phyloP scores from a whole-genome alignment of 2,329 filamentous ascomycete species.

The Colletotrichum caudatum region DNA sequence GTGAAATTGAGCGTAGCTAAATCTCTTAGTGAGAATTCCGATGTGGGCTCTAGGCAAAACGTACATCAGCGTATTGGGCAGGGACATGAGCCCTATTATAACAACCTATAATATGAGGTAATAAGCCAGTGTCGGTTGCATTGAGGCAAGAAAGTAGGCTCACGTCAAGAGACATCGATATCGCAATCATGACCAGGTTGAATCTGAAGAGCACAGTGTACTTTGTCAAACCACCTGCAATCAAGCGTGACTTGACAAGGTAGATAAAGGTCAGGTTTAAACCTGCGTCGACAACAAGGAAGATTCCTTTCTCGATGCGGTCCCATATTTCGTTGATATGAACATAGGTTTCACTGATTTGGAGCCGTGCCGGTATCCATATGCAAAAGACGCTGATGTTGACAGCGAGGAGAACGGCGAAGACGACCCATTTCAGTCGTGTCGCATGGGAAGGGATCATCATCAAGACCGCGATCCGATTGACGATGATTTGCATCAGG shows the following conservation, averaged over 20 bases:
- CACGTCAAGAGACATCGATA: slow-evolving; percentile 48
- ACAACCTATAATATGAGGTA: not conserved
- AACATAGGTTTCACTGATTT: slow-evolving; percentile 54
- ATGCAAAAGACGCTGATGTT: slow-evolving; percentile 64
- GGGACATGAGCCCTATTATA: slow-evolving; percentile 47
- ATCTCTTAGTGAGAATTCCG: not conserved
- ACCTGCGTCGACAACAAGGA: slow-evolving; percentile 58
- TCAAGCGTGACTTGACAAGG: slow-evolving; percentile 58
- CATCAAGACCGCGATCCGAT: slow-evolving; percentile 60
- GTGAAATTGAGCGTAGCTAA: slow-evolving; percentile 52
- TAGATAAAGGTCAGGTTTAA: slow-evolving; percentile 62
- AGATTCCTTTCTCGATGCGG: slow-evolving; percentile 61
- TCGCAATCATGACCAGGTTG: slow-evolving; percentile 46
- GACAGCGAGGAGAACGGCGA: slow-evolving; percentile 56
- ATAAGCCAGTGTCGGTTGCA: not conserved
- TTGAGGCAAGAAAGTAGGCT: not conserved
- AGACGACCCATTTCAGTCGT: slow-evolving; percentile 58
- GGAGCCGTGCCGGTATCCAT: slow-evolving; percentile 62
- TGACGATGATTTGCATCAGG: slow-evolving; percentile 65
- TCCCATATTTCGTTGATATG: slow-evolving; percentile 62
- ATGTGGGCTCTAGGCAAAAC: not conserved
- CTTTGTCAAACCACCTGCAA: slow-evolving; percentile 61
- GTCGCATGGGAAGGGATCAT: slow-evolving; percentile 52
- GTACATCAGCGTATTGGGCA: slow-evolving; percentile 46
- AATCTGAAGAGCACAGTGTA: slow-evolving; percentile 58